Evolutionary conservation across 805 yeast genomes (phyloP).

Genomic region (Schwanniomyces sp.): DNA sequence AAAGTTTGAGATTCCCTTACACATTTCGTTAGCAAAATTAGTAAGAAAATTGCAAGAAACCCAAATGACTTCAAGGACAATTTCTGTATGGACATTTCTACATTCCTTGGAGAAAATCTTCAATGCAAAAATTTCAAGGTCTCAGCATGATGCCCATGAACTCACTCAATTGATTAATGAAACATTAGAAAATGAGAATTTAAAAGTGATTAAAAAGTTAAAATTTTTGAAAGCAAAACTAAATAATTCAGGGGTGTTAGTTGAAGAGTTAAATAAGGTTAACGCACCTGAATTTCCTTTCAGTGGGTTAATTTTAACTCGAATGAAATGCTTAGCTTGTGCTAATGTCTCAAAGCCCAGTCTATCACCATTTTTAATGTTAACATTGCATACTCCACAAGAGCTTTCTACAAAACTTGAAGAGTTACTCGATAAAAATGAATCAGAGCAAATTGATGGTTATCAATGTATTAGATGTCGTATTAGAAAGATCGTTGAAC

Average conservation of each 20-base stretch:
- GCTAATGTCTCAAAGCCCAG: conserved; percentile 57
- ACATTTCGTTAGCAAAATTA: conserved; percentile 53
- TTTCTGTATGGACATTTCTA: conserved; percentile 79
- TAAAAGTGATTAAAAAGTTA: conserved; percentile 36
- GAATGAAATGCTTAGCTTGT: conserved; percentile 71
- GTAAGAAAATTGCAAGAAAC: conserved; percentile 63
- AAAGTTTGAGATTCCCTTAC: conserved; percentile 49
- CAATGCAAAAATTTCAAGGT: conserved; percentile 66
- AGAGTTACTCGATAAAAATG: conserved; percentile 54
- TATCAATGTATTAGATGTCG: conserved; percentile 81
- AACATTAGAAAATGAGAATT: conserved; percentile 67
- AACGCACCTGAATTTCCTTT: conserved; percentile 70
- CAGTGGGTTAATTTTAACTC: conserved; percentile 63
- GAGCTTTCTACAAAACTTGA: conserved; percentile 44
- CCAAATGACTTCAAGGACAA: conserved; percentile 48
- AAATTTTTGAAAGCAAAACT: conserved; percentile 13
- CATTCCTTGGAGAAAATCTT: conserved; percentile 71
- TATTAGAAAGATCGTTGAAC: conserved; percentile 25
- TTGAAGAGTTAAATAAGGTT: conserved; percentile 10
- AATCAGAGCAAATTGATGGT: conserved; percentile 69
- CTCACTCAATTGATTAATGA: conserved; percentile 79
- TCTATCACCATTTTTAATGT: conserved; percentile 62
- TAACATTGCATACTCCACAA: conserved; percentile 77
- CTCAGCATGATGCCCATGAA: conserved; percentile 96
- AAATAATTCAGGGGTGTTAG: neutral